A percentile compares a stretch with the other conserved stretches of the same genome.
Conservation (phyloP, 768 basidiomycete species). For the Suillus americanus region DNA sequence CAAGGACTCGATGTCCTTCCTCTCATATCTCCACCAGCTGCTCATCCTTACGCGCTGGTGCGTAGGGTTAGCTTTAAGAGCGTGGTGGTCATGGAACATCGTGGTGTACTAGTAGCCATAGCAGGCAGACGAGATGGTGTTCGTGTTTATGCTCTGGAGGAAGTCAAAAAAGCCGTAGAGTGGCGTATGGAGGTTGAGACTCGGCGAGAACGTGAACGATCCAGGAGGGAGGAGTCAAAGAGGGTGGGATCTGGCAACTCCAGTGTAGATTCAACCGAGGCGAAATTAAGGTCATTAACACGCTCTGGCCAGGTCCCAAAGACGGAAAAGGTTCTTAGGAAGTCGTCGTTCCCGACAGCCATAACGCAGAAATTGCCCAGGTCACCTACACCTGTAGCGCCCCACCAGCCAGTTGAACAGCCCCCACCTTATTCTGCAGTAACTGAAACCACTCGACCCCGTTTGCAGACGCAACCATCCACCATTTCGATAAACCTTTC, state of each 20-base stretch:
- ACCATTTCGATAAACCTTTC: slow-evolving; percentile 41
- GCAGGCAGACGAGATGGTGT: slow-evolving; percentile 86
- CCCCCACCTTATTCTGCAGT: slow-evolving; percentile 66
- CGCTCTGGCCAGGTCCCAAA: slow-evolving; percentile 34
- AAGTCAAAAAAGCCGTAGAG: slow-evolving; percentile 82
- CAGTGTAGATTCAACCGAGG: slow-evolving; percentile 43
- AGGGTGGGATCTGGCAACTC: slow-evolving; percentile 40
- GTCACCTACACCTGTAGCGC: slow-evolving; percentile 22
- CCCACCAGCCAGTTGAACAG: slow-evolving; percentile 41
- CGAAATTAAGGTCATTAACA: slow-evolving; percentile 48
- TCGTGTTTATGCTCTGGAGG: slow-evolving; percentile 84
- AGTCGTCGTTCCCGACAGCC: slow-evolving; percentile 17
- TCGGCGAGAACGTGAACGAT: slow-evolving; percentile 70
- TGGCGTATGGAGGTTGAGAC: slow-evolving; percentile 85
- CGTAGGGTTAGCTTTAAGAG: slow-evolving; percentile 81
- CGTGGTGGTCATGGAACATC: slow-evolving; percentile 91
- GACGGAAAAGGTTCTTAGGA: slow-evolving; percentile 18
- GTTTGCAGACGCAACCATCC: slow-evolving; percentile 41
- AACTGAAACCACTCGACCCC: slow-evolving; percentile 28
- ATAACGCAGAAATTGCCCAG: slow-evolving; percentile 24
- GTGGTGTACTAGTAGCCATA: slow-evolving; percentile 87
- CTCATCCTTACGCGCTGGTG: slow-evolving; percentile 79
- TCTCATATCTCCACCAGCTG: slow-evolving; percentile 67
- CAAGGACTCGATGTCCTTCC: slow-evolving; percentile 89
- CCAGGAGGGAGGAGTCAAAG: slow-evolving; percentile 66